Conservation (phyloP, 345 rosid species). For the Hibiscus syriacus region DNA sequence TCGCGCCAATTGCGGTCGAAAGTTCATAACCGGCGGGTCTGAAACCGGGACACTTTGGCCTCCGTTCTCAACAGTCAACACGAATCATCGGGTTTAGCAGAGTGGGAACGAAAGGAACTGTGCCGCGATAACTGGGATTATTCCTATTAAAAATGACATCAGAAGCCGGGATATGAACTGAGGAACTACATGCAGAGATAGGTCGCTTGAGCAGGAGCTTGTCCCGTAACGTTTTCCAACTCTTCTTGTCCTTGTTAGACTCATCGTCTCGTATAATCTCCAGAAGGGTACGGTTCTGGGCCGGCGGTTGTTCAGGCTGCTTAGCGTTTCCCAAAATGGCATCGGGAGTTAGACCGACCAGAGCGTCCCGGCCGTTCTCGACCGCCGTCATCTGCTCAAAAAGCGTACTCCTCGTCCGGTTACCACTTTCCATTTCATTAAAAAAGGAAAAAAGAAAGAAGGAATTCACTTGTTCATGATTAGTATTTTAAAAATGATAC, state of each 20-base stretch:
- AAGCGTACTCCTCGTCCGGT: conserved; percentile 17
- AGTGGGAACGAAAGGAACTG: conserved; percentile 29
- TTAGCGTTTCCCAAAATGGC: conserved; percentile 8
- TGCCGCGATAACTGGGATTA: conserved; percentile 47
- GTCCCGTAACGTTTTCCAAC: conserved; percentile 75
- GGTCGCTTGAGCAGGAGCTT: conserved; percentile 60
- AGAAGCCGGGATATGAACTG: conserved; percentile 44
- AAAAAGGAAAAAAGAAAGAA: neutral
- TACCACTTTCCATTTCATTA: conserved; percentile 20
- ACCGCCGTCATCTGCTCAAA: conserved; percentile 42
- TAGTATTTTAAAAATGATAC: neutral
- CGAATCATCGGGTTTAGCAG: conserved; percentile 16
- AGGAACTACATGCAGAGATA: conserved; percentile 64
- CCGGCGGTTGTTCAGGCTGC: neutral
- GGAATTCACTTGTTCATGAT: neutral
- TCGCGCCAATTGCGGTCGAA: conserved; percentile 6
- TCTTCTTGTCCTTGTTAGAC: conserved; percentile 48
- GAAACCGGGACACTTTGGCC: conserved; percentile 1
- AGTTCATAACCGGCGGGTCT: conserved; percentile 15
- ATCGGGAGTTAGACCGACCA: conserved; percentile 22
- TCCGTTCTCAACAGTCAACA: conserved; percentile 24
- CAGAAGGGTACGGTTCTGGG: conserved; percentile 12
- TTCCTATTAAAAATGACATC: conserved; percentile 36
- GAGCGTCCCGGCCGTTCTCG: conserved; percentile 23
- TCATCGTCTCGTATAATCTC: conserved; percentile 45